Base-by-base conservation (phyloP, 345 rosid genomes). In the Aquilaria malaccensis region DNA sequence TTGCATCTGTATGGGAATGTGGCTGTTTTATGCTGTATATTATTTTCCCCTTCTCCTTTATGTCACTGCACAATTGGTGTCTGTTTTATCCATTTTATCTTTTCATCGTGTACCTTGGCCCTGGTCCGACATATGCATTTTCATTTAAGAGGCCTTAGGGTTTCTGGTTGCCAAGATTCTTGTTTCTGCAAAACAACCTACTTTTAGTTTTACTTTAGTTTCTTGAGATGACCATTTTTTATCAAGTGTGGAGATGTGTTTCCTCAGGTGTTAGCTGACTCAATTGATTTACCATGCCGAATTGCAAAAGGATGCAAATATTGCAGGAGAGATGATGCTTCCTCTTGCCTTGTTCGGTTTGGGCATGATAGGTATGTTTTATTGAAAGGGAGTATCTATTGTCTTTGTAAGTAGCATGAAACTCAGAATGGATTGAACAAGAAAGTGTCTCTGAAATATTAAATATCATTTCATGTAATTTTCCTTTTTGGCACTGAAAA, bases 261-360 rank as follows among this genome's bases (percentile, higher is more conserved):
- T 52, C 69, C 33, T 76, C 76, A 95, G 99, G 96, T 95, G 33
- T 80, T 95, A 51, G 97, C 99, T 59, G 99, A 95, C 67, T 65
- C 80, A 14, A 84, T 95, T 74, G 94, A 91, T 82, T 72, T 95
- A 68, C 99, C 99, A 6, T 91, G 99, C 83, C 97, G 99, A 60
- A 88, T 91, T 77, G 99, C 94, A 22, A 95, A 83, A 67, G 97
- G 99, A 55, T 95, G 99, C 83, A 95, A 78, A 71, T 88, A 91
- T 77, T 95, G 99, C 68, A 84, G 73, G 64, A 77, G 86, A 66
- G 83, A 81, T 58, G 85, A 95, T 80, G 97, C 96, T 67, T 75
- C 99, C 56, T 95, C 99, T 10, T 90, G 99, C 77, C 97, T 95
- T 71, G 95, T 95, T 74, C 88, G 91, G 55, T 91, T 88, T 79